These are phyloP conservation scores for Phytopythium montanum DNA, from an alignment of 352 stramenopile species.

Conservation along the genomic window DNA sequence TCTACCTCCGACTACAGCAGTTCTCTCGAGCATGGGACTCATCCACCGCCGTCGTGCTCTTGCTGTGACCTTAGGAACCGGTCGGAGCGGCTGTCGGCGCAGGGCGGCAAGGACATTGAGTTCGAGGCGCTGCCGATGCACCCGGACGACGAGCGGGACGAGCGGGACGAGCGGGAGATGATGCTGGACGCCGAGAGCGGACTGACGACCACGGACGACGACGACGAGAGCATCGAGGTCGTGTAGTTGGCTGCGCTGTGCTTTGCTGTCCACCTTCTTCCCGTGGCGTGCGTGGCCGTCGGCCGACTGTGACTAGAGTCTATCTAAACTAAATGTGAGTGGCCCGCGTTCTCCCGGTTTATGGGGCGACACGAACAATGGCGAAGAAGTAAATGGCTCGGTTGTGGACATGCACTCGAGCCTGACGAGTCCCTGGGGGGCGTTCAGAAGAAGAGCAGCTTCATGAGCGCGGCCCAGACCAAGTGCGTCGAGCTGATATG, in stretches of 20 bases:
- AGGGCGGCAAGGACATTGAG: conserved; percentile 55
- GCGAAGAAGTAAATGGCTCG: not conserved
- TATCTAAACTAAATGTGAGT: conserved; percentile 2
- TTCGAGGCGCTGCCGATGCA: conserved; percentile 41
- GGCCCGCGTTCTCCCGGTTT: not conserved
- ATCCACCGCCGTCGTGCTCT: not conserved
- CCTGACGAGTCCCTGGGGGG: not conserved
- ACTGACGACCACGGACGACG: conserved; percentile 28
- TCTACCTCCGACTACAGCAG: not conserved
- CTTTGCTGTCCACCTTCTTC: not conserved
- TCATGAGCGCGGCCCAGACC: conserved; percentile 82
- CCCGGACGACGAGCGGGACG: conserved; percentile 39
- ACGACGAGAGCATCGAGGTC: conserved; percentile 23
- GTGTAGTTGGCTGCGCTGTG: too few relatives aligned
- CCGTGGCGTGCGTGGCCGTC: not conserved
- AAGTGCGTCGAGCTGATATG: conserved; percentile 77
- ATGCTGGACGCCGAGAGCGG: conserved; percentile 50
- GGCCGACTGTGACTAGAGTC: not conserved
- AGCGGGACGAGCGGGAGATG: conserved; percentile 40
- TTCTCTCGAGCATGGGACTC: not conserved
- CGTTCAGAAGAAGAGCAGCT: conserved; percentile 83
- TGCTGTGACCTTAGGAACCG: conserved; percentile 39
- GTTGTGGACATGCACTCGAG: conserved; percentile 4
- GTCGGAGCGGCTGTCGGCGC: conserved; percentile 34
- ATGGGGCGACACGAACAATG: not conserved